A percentile compares a stretch with the other conserved stretches of the same genome.
These are phyloP conservation scores for Plenodomus lindquistii DNA, from an alignment of 2,329 filamentous ascomycete genomes.

Conservation along the genomic window DNA sequence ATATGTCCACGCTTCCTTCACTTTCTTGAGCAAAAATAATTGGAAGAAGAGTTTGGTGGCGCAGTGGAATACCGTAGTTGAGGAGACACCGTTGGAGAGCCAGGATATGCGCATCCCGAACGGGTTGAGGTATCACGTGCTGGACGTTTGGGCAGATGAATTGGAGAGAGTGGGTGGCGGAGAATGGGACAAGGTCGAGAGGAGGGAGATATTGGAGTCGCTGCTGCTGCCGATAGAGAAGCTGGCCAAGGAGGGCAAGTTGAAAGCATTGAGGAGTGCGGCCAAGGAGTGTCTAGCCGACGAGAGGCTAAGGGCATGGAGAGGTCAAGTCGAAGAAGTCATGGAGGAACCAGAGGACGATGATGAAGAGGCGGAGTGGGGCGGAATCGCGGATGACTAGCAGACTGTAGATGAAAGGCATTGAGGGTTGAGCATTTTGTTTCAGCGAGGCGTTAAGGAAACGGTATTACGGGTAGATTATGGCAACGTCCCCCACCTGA, in stretches of 20 bases:
- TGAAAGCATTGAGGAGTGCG: slow-evolving; percentile 72
- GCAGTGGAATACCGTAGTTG: slow-evolving; percentile 54
- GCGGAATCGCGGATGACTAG: slow-evolving; percentile 67
- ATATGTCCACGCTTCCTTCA: slow-evolving; percentile 73
- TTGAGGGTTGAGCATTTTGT: slow-evolving; percentile 11
- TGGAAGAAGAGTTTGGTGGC: slow-evolving; percentile 47
- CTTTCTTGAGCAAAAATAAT: slow-evolving; percentile 48
- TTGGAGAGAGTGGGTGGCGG: slow-evolving; percentile 68
- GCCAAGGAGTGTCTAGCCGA: slow-evolving; percentile 74
- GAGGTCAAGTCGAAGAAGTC: slow-evolving; percentile 44
- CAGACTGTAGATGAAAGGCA: slow-evolving; percentile 1
- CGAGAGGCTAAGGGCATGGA: slow-evolving; percentile 70
- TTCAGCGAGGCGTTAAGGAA: slow-evolving; percentile 18
- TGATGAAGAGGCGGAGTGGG: slow-evolving; percentile 66
- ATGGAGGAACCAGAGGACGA: slow-evolving; percentile 45
- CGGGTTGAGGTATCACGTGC: slow-evolving; percentile 80
- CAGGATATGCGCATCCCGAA: slow-evolving; percentile 68
- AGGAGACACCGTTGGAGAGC: slow-evolving; percentile 50
- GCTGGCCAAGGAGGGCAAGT: slow-evolving; percentile 61
- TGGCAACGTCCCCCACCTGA: no score
- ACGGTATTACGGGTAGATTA: background rate
- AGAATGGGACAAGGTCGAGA: slow-evolving; percentile 41
- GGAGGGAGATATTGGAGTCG: slow-evolving; percentile 47
- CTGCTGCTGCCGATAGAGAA: slow-evolving; percentile 61
- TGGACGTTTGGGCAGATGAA: slow-evolving; percentile 94